Conservation (phyloP, 352 stramenopile genomes). For the Peronospora tabacina region DNA sequence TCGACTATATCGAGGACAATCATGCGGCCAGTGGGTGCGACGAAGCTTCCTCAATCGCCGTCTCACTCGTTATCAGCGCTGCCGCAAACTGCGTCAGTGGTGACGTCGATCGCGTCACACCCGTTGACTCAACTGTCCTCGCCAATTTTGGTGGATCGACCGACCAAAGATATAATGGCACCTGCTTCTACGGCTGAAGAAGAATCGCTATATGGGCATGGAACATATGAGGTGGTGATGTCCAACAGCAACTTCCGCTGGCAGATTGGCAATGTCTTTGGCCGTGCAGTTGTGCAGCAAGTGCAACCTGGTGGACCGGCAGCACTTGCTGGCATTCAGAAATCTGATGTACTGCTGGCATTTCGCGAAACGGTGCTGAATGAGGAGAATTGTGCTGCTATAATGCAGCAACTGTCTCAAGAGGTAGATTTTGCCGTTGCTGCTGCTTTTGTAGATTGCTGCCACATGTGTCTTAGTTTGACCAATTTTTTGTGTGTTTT, state of each 20-base stretch:
- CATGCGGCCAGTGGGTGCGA: conserved; percentile 19
- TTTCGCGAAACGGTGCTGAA: conserved; percentile 68
- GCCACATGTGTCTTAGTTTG: conserved; percentile 5
- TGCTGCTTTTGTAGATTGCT: not conserved
- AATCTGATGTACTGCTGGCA: conserved; percentile 74
- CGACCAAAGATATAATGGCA: conserved; percentile 3
- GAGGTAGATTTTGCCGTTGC: conserved; percentile 37
- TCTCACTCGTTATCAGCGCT: conserved; percentile 32
- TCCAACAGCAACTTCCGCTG: conserved; percentile 63
- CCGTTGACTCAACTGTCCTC: conserved; percentile 47
- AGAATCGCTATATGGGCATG: conserved; percentile 47
- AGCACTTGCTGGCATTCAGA: conserved; percentile 64
- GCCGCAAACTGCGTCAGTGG: conserved; percentile 29
- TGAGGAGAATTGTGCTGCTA: conserved; percentile 64
- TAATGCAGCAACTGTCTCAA: conserved; percentile 70
- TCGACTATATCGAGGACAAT: conserved; percentile 11
- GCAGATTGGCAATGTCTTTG: conserved; percentile 82
- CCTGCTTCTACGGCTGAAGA: conserved; percentile 9
- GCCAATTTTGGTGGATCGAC: conserved; percentile 15
- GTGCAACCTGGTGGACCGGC: conserved; percentile 60
- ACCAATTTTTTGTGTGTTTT: conserved; percentile 4
- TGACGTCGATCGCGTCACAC: conserved; percentile 47
- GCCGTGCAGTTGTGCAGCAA: conserved; percentile 70
- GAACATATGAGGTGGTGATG: conserved; percentile 77
- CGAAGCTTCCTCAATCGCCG: conserved; percentile 16